phyloP scores from a whole-genome alignment of 345 rosid species.

The Dipteronia dyeriana region DNA sequence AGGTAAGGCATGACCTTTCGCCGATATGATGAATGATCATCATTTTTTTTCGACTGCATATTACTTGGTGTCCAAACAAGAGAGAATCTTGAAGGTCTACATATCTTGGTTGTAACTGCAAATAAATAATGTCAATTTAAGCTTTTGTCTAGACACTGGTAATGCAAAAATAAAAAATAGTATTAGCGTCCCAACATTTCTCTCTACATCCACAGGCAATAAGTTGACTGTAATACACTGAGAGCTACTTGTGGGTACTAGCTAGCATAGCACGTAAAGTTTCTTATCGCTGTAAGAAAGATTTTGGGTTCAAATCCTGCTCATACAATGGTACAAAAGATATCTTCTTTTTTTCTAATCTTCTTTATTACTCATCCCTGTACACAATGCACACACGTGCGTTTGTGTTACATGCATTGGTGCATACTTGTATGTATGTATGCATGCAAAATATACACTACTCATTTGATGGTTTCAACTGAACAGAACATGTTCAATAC shows the following conservation, averaged over 20 bases:
- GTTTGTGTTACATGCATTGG: neutral
- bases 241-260: too few species aligned
- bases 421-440: neutral
- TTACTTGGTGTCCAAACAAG: slow-evolving; percentile 75
- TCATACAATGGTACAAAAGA: too few species aligned
- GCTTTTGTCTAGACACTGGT: neutral
- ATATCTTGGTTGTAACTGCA: slow-evolving; percentile 52
- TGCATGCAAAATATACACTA: neutral
- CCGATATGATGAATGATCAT: slow-evolving; percentile 34
- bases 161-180: too few species aligned
- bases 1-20: slow-evolving; percentile 64
- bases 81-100: slow-evolving; percentile 58
- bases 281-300: too few species aligned
- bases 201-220: too few species aligned
- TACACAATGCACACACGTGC: neutral
- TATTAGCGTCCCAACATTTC: too few species aligned
- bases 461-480: slow-evolving; percentile 2
- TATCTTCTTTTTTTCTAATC: too few species aligned
- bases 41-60: slow-evolving; percentile 39
- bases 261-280: too few species aligned
- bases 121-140: slow-evolving; percentile 23
- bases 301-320: too few species aligned
- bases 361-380: neutral
- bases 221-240: too few species aligned
- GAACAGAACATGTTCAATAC: neutral